A percentile compares a stretch with the other conserved stretches of the same genome.
phyloP scores from a whole-genome alignment of 2,329 filamentous ascomycete species.

The Fusarium sp. region DNA sequence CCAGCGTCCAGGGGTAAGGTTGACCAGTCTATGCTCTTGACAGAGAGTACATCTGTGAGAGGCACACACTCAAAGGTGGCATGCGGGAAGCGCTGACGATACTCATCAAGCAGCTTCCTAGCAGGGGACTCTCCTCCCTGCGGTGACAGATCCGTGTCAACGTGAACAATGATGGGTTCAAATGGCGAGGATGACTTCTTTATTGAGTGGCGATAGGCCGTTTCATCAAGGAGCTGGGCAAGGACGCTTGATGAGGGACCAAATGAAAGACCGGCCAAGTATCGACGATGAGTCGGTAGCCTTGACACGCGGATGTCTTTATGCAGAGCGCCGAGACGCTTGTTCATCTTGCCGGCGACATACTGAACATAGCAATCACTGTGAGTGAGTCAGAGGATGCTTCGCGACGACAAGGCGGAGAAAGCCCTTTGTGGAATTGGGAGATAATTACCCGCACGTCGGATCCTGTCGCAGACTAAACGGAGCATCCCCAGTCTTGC shows the following conservation, averaged over 20 bases:
- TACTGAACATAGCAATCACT: constrained; percentile 78
- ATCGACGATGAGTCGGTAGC: constrained; percentile 50
- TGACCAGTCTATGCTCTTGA: constrained; percentile 63
- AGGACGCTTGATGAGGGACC: constrained; percentile 82
- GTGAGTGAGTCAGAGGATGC: constrained; percentile 11
- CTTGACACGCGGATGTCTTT: constrained; percentile 54
- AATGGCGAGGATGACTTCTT: constrained; percentile 72
- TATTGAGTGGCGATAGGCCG: constrained; percentile 69
- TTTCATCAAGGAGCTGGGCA: constrained; percentile 75
- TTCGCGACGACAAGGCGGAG: neutral
- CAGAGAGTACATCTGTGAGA: constrained; percentile 67
- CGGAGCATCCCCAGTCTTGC: constrained; percentile 45
- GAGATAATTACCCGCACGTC: constrained; percentile 45
- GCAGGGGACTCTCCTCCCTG: constrained; percentile 45
- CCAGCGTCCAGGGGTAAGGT: constrained; percentile 49
- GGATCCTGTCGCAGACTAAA: constrained; percentile 45
- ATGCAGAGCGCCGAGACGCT: constrained; percentile 67
- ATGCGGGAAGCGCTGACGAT: constrained; percentile 69
- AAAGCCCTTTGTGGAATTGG: neutral
- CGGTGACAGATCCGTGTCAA: constrained; percentile 54
- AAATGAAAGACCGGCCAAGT: constrained; percentile 82
- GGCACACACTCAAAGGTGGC: constrained; percentile 69
- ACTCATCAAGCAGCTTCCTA: constrained; percentile 57
- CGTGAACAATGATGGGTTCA: constrained; percentile 67
- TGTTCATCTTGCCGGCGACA: constrained; percentile 78